A percentile compares a stretch with the other conserved stretches of the same genome.
phyloP scores from a whole-genome alignment of 108 stramenopile genomes.

The Cyclotella distinguenda region DNA sequence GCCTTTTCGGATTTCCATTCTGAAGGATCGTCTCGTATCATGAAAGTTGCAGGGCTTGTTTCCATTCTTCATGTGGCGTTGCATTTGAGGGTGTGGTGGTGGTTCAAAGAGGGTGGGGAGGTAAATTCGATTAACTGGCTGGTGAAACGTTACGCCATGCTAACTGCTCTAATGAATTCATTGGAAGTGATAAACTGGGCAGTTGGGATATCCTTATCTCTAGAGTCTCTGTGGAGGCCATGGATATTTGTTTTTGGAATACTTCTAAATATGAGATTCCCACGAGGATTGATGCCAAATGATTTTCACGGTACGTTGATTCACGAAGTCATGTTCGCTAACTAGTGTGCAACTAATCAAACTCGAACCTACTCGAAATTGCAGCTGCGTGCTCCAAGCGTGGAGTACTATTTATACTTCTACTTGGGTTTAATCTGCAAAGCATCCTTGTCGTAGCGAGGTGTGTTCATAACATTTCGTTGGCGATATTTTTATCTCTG shows the following conservation, averaged over 20 bases:
- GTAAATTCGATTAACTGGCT: conserved; percentile 43
- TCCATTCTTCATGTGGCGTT: conserved; percentile 59
- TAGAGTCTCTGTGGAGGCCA: conserved; percentile 43
- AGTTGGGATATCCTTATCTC: conserved; percentile 46
- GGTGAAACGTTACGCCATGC: conserved; percentile 62
- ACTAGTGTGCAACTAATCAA: no score
- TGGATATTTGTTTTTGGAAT: conserved; percentile 59
- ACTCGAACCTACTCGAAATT: no score
- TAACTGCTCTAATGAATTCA: conserved; percentile 55
- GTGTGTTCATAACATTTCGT: no score
- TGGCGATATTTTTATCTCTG: no score
- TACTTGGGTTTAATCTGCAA: conserved; percentile 80
- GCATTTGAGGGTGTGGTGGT: conserved; percentile 61
- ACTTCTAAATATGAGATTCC: conserved; percentile 61
- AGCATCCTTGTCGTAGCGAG: conserved; percentile 72
- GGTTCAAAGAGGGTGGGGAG: conserved; percentile 46
- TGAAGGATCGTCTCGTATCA: conserved; percentile 63
- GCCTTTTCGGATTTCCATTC: conserved; percentile 56
- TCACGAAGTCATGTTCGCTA: background rate
- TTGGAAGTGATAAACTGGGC: conserved; percentile 61
- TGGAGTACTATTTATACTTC: conserved; percentile 76
- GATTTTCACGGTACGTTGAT: conserved; percentile 77
- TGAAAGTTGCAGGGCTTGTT: conserved; percentile 71
- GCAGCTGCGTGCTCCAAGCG: conserved; percentile 79
- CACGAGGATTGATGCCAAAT: conserved; percentile 72